Conservation (phyloP, 2,329 filamentous ascomycete species). For the Arthrobotrys sinensis region DNA sequence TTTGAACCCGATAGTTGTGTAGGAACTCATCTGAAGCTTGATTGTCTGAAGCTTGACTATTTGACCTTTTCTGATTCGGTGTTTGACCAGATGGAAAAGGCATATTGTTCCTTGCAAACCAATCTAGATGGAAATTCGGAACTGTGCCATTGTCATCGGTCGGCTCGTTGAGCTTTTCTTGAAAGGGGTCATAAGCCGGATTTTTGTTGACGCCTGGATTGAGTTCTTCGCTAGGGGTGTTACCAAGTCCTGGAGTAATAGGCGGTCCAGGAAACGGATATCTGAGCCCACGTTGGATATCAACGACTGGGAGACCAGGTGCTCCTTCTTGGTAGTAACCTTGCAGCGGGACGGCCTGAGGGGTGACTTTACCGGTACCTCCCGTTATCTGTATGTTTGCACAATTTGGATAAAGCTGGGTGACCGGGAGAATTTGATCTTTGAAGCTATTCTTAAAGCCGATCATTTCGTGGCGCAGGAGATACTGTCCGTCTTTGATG, state of each 20-base stretch:
- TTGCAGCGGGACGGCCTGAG: conserved; percentile 20
- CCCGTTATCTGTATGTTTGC: conserved; percentile 33
- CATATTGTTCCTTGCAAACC: not conserved
- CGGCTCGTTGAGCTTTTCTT: conserved; percentile 18
- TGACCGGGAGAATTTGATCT: not conserved
- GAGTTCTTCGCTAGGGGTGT: conserved; percentile 24
- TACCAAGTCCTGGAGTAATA: conserved; percentile 29
- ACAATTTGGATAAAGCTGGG: conserved; percentile 34
- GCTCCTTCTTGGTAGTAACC: not conserved
- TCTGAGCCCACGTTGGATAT: conserved; percentile 2
- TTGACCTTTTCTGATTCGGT: not conserved
- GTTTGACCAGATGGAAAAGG: not conserved
- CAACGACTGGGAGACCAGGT: not conserved
- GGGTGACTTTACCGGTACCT: conserved; percentile 16
- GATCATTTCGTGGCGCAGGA: conserved; percentile 35
- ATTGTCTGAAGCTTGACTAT: not conserved
- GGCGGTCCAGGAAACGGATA: conserved; percentile 35
- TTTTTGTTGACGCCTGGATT: conserved; percentile 37
- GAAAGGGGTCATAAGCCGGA: conserved; percentile 8
- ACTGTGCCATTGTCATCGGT: conserved; percentile 17
- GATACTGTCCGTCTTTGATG: conserved; percentile 40
- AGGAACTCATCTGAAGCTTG: not conserved
- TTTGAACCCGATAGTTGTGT: not conserved
- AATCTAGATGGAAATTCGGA: conserved; percentile 23
- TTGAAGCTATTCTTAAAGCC: conserved; percentile 3